Conservation (phyloP, 2,329 filamentous ascomycete genomes). For the Botryotinia globosa region DNA sequence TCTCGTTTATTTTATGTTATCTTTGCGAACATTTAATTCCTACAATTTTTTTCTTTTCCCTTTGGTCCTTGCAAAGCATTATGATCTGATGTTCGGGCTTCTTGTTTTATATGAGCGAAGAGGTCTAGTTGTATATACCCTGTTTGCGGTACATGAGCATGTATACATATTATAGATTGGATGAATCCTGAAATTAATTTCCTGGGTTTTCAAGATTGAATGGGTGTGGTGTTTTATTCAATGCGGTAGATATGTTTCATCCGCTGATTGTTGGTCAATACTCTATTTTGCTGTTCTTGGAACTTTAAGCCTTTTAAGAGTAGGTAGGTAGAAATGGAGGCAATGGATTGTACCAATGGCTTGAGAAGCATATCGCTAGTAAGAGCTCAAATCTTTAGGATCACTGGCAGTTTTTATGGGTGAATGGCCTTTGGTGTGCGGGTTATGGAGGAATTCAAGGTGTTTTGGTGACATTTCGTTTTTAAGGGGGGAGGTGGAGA, state of each 20-base stretch:
- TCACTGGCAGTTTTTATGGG: background rate
- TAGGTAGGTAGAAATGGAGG: background rate
- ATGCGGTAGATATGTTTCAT: background rate
- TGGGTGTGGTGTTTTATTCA: background rate
- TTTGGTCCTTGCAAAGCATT: background rate
- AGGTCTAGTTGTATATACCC: background rate
- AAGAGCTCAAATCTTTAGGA: background rate
- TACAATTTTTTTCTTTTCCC: no score
- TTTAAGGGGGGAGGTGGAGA: fast-evolving
- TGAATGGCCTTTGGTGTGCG: background rate
- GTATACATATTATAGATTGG: background rate
- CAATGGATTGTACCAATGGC: background rate
- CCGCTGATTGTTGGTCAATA: background rate
- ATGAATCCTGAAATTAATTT: background rate
- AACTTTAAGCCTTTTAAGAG: background rate
- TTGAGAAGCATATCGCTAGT: background rate
- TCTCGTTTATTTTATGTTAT: background rate
- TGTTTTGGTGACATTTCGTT: background rate
- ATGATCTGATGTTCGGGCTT: background rate
- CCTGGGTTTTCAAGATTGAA: background rate
- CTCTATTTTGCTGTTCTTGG: background rate
- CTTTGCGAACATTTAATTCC: background rate
- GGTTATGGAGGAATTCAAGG: background rate
- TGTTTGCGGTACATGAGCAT: background rate
- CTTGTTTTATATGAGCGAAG: background rate